Conservation (phyloP, 116 monocot genomes). For the Phalaenopsis hybrid region DNA sequence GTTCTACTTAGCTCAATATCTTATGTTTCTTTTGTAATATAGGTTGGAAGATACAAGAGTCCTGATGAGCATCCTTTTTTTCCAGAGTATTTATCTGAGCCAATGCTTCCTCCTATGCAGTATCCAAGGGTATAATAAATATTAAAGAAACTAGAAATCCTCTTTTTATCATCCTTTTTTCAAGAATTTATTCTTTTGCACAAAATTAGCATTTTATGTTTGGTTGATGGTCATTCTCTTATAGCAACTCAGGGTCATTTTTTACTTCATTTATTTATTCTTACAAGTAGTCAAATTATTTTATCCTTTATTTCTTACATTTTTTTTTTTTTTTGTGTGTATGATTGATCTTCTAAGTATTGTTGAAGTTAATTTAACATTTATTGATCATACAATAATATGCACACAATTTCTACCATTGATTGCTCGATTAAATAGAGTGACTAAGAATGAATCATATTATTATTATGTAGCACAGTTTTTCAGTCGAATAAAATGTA, state of each 20-base stretch:
- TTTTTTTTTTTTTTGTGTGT: background rate
- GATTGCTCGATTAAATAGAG: background rate
- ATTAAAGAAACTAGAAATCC: background rate
- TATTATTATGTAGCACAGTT: background rate
- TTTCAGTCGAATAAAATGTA: background rate
- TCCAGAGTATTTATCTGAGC: conserved; percentile 65
- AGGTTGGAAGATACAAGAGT: conserved; percentile 88
- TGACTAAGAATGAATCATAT: background rate
- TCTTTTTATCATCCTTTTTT: background rate
- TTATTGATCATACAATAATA: background rate
- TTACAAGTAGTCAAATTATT: background rate
- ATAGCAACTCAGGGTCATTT: background rate
- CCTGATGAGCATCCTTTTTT: conserved; percentile 98
- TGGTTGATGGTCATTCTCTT: background rate
- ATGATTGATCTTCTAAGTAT: background rate
- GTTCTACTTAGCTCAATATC: background rate
- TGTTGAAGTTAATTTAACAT: background rate
- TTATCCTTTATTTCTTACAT: background rate
- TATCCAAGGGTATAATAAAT: conserved; percentile 62
- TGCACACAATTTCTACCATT: background rate
- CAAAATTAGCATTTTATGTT: background rate
- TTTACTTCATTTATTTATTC: background rate
- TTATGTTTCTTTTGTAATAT: conserved; percentile 7
- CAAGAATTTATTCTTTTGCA: background rate
- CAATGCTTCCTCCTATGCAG: conserved; percentile 68